A percentile compares a stretch with the other conserved stretches of the same genome.
phyloP scores from a whole-genome alignment of 805 yeast species.

The Brettanomyces sp. region DNA sequence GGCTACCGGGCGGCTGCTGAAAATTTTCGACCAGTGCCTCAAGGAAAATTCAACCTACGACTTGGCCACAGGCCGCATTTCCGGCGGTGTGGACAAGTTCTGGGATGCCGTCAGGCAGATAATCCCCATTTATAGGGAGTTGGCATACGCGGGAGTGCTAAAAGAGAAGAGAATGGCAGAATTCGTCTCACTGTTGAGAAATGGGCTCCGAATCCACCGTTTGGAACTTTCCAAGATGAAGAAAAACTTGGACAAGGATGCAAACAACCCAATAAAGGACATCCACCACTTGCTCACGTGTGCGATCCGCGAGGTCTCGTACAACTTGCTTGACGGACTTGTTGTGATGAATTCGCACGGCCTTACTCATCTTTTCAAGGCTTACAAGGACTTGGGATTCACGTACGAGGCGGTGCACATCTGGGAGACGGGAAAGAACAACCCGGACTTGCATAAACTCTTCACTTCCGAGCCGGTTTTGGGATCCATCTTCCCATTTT shows the following conservation, averaged over 20 bases:
- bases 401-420: slow-evolving; percentile 56
- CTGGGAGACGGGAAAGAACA: slow-evolving; percentile 59
- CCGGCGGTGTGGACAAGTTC: slow-evolving; percentile 33
- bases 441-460: slow-evolving; percentile 28
- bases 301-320: slow-evolving; percentile 43
- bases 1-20: slow-evolving; percentile 29
- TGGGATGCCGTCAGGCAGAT: slow-evolving; percentile 46
- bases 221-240: slow-evolving; percentile 44
- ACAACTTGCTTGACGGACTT: slow-evolving; percentile 36
- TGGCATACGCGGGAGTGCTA: slow-evolving; percentile 38
- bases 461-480: slow-evolving; percentile 59
- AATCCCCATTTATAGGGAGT: slow-evolving; percentile 39
- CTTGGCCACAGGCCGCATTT: slow-evolving; percentile 29
- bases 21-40: slow-evolving; percentile 44
- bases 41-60: slow-evolving; percentile 27
- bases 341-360: slow-evolving; percentile 42
- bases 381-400: slow-evolving; percentile 51
- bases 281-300: slow-evolving; percentile 40
- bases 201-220: slow-evolving; percentile 48
- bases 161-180: slow-evolving; percentile 37
- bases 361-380: slow-evolving; percentile 47
- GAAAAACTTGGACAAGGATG: slow-evolving; percentile 51
- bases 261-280: slow-evolving; percentile 45
- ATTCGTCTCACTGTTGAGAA: slow-evolving; percentile 42
- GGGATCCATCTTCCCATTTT: slow-evolving; percentile 58